A percentile compares a stretch with the other conserved stretches of the same genome.
Evolutionary conservation across 345 rosid genomes (phyloP).

Genomic region (Heritiera fomes): DNA sequence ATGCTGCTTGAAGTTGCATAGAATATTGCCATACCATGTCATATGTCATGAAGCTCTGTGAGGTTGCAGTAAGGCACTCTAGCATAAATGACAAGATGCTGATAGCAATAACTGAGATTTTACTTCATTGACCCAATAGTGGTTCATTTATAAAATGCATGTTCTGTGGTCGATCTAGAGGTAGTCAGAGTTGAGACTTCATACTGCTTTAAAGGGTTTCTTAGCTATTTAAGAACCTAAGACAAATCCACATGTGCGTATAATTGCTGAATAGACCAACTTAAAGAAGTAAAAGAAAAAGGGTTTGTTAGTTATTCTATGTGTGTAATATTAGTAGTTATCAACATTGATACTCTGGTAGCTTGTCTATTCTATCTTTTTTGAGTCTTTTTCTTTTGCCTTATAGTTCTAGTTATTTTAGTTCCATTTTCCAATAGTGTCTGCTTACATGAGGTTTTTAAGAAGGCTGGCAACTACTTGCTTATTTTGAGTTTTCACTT

Average conservation of each 20-base stretch:
- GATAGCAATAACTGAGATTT: background rate
- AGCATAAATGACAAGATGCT: background rate
- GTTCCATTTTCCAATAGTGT: background rate
- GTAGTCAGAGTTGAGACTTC: too few species aligned
- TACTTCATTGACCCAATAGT: too few species aligned
- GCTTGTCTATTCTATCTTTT: background rate
- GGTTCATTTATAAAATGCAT: too few species aligned
- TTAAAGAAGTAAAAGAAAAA: too few species aligned
- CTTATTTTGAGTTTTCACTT: background rate
- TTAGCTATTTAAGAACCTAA: too few species aligned
- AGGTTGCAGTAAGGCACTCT: constrained; percentile 1
- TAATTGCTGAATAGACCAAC: too few species aligned
- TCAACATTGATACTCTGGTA: background rate
- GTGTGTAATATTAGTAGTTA: background rate
- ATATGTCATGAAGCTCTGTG: background rate
- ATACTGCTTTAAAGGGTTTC: too few species aligned
- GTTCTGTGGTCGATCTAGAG: too few species aligned
- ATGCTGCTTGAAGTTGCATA: constrained; percentile 1
- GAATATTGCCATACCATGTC: background rate
- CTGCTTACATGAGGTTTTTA: background rate
- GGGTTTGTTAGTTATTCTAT: too few species aligned
- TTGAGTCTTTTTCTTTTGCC: background rate
- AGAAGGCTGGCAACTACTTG: background rate
- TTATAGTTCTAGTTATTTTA: background rate
- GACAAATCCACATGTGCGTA: too few species aligned